phyloP scores from a whole-genome alignment of 371 early-diverging fungal genomes.

The Mucor plumbeus region DNA sequence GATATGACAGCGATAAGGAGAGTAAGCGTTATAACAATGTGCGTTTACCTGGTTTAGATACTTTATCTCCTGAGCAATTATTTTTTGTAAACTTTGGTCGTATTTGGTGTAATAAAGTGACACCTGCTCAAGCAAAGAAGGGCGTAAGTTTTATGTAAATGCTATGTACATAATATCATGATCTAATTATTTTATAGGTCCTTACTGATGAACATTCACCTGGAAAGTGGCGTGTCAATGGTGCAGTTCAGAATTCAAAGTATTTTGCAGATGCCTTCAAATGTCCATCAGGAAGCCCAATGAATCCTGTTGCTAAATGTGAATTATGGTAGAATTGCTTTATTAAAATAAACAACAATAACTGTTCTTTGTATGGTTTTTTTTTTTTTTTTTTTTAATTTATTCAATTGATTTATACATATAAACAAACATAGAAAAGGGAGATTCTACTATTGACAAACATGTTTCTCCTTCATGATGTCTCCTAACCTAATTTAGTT shows the following conservation, averaged over 20 bases:
- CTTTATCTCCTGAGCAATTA: conserved; percentile 49
- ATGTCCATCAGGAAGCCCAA: conserved; percentile 56
- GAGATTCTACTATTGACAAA: not conserved
- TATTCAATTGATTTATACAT: too few species aligned
- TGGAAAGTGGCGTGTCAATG: conserved; percentile 61
- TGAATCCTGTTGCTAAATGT: conserved; percentile 63
- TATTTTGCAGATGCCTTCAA: conserved; percentile 69
- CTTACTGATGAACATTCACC: conserved; percentile 63
- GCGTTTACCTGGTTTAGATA: conserved; percentile 59
- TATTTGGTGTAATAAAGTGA: conserved; percentile 55
- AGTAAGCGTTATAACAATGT: conserved; percentile 45
- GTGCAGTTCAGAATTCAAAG: conserved; percentile 62
- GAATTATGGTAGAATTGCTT: conserved; percentile 46
- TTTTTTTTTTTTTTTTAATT: too few species aligned
- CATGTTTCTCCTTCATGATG: not conserved
- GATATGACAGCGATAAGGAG: conserved; percentile 42
- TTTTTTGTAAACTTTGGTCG: conserved; percentile 63
- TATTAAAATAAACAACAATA: not conserved
- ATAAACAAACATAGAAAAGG: not conserved
- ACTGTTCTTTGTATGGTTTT: too few species aligned
- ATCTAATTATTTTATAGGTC: conserved; percentile 23
- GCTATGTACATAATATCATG: not conserved
- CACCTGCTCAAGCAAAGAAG: conserved; percentile 42
- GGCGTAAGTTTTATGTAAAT: conserved; percentile 28
- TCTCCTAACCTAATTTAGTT: not conserved